Percentiles rank a stretch among this genome's conserved stretches.
Evolutionary conservation across 768 basidiomycete genomes (phyloP).

Genomic region (Auricularia sp.): DNA sequence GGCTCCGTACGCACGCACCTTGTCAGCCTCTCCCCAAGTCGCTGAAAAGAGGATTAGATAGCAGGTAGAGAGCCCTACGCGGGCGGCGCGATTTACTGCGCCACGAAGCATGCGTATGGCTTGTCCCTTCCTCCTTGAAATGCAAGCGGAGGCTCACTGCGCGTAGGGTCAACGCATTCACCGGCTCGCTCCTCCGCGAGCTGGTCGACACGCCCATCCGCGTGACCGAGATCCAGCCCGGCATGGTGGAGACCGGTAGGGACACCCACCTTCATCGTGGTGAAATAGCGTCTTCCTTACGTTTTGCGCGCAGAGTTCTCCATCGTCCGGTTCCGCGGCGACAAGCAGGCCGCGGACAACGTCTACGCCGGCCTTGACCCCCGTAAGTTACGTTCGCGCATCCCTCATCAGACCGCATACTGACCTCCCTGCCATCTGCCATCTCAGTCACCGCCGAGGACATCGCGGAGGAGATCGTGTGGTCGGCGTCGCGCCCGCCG

Average conservation of each 20-base stretch:
- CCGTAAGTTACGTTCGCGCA: constrained; percentile 37
- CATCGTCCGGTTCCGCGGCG: constrained; percentile 78
- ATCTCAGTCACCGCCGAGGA: constrained; percentile 41
- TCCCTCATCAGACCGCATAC: neutral
- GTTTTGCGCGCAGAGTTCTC: constrained; percentile 59
- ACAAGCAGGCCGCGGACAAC: constrained; percentile 68
- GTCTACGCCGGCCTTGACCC: constrained; percentile 88
- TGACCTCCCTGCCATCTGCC: too few species aligned
- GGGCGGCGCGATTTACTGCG: constrained; percentile 87
- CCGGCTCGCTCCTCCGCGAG: constrained; percentile 68
- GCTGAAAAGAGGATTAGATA: constrained; percentile 30
- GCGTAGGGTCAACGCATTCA: constrained; percentile 68
- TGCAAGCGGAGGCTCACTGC: neutral
- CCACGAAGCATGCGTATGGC: constrained; percentile 62
- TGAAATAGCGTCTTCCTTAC: neutral
- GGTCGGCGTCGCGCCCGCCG: constrained; percentile 84
- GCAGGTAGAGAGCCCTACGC: constrained; percentile 83
- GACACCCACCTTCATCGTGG: neutral
- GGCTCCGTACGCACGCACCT: constrained; percentile 27
- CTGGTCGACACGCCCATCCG: constrained; percentile 88
- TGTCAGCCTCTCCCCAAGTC: neutral
- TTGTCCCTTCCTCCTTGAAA: neutral
- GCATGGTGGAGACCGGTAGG: constrained; percentile 16
- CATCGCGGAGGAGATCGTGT: constrained; percentile 96
- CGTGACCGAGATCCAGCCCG: constrained; percentile 87